Evolutionary conservation across 495 filamentous ascomycete genomes (phyloP).

Genomic region (Lophium mytilinum): DNA sequence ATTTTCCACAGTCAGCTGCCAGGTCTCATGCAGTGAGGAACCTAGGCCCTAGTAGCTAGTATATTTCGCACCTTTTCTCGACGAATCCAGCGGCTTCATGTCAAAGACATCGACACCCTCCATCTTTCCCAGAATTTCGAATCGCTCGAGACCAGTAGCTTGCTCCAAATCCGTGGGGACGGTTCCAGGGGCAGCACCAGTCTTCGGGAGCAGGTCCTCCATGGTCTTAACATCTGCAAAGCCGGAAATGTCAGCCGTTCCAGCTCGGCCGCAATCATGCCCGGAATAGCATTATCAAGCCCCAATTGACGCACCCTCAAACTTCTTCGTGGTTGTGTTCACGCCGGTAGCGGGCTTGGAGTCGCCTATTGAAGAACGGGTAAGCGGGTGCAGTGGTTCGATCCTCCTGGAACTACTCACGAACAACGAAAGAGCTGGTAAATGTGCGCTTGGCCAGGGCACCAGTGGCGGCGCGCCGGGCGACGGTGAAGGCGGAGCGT

Average conservation of each 20-base stretch:
- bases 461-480: slow-evolving; percentile 58
- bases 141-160: slow-evolving; percentile 91
- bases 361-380: slow-evolving; percentile 15
- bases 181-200: slow-evolving; percentile 68
- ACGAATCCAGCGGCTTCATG: slow-evolving; percentile 91
- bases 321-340: slow-evolving; percentile 21
- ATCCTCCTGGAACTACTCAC: slow-evolving; percentile 39
- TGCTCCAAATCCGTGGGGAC: slow-evolving; percentile 91
- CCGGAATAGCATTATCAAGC: neutral
- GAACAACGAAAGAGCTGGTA: slow-evolving; percentile 48
- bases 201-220: slow-evolving; percentile 70
- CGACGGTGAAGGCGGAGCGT: slow-evolving; percentile 65
- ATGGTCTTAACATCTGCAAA: slow-evolving; percentile 67
- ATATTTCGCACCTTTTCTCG: slow-evolving; percentile 61
- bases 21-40: neutral
- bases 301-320: neutral
- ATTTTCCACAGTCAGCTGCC: slow-evolving; percentile 1
- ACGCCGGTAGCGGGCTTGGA: slow-evolving; percentile 9
- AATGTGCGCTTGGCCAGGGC: slow-evolving; percentile 53
- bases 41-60: neutral
- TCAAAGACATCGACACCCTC: slow-evolving; percentile 97
- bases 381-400: slow-evolving; percentile 11
- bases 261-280: neutral
- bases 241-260: neutral
- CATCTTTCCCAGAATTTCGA: slow-evolving; percentile 99